Base-by-base conservation (phyloP, 2,329 filamentous ascomycete species). In the Pseudogymnoascus sp. region DNA sequence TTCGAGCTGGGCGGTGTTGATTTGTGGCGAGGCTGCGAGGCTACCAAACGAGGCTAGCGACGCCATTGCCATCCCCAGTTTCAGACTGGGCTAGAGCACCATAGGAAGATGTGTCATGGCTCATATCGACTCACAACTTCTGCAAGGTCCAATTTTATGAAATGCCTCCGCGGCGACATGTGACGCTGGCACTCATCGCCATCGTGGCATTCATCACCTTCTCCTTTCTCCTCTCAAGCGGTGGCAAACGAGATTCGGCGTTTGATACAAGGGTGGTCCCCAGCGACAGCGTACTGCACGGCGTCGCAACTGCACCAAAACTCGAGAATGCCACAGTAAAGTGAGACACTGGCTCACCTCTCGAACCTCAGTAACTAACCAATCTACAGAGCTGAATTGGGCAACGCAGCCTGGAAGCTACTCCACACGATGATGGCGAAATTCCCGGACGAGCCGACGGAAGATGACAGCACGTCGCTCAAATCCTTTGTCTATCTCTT, bases 271-370 rank as follows among this genome's bases (percentile, higher is more conserved):
- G 38, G 50, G 22, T 30, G 5, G 60, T 61, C 11, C 62, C 63
- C 7, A 65, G 32, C 59, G 72, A 76, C 25, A 73, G 73, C 43
- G 73, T 87, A 16, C 77, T 91, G 20, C 78, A 80, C 16, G 89
- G 88, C 61, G 84, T 84, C 61, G 86, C 85, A 3, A 93, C 91
- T 68, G 89, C 89, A 58, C 87, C 89, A 1, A 91, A 90, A 74
- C 77, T 94, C 60, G 90, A 89, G 70, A 94, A 94, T 74, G 89
- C 87, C 63, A 94, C 90, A 6, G 78, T 84, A 60, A 94, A 93
- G 86, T 88, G 77, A 58, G 79, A 70, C 35, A 39, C 58, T 30
- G 35, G 38, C 20, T 30, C 41, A 54, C 38, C 12, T 5, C 11
- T 8, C 38, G 16, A 2, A 34, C 57, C 9, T 6, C 39, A n/a